A percentile compares a stretch with the other conserved stretches of the same genome.
phyloP scores from a whole-genome alignment of 2,329 filamentous ascomycete species.

The Fusarium sp. region DNA sequence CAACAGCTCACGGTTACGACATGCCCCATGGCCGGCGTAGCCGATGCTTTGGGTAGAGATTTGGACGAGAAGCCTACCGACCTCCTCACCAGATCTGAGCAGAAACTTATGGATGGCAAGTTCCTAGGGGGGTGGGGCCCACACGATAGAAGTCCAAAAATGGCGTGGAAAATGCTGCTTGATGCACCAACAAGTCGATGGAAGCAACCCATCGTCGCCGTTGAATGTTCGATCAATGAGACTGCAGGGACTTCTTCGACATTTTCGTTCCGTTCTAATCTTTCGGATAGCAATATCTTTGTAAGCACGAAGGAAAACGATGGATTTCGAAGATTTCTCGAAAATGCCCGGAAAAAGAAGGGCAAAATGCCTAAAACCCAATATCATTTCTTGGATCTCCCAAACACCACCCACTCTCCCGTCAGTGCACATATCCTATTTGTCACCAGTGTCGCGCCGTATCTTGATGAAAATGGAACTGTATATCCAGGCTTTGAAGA shows the following conservation, averaged over 20 bases:
- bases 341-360: neutral
- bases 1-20: neutral
- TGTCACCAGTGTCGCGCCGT: too few species aligned
- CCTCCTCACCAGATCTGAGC: neutral
- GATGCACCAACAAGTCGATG: neutral
- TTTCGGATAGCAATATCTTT: neutral
- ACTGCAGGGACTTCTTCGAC: too few species aligned
- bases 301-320: accelerated
- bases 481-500: too few species aligned
- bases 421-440: too few species aligned
- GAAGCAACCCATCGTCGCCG: neutral
- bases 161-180: neutral
- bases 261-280: too few species aligned
- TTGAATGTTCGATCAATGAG: neutral
- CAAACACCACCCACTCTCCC: too few species aligned
- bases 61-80: neutral
- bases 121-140: too few species aligned
- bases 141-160: neutral
- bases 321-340: neutral
- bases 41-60: too few species aligned
- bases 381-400: neutral
- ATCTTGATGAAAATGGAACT: too few species aligned
- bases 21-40: neutral
- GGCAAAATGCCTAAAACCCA: too few species aligned
- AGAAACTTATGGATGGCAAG: neutral